A percentile compares a stretch with the other conserved stretches of the same genome.
Evolutionary conservation across 441 rosid genomes (phyloP).

Genomic region (Francoa sonchifolia): DNA sequence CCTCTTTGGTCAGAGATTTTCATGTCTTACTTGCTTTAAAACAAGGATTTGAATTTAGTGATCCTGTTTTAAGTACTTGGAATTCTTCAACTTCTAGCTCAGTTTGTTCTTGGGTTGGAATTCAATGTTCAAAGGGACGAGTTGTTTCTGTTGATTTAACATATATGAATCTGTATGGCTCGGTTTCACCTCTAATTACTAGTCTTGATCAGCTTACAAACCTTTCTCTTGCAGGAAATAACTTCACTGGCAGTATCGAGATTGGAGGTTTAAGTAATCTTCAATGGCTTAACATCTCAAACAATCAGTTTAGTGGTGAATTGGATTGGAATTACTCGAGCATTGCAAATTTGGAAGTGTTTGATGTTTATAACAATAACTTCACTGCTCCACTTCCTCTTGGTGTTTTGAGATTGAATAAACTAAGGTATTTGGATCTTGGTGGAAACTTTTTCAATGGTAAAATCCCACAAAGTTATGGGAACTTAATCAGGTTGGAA

Average conservation of each 20-base stretch:
- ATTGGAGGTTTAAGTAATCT: slow-evolving; percentile 20
- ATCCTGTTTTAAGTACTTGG: slow-evolving; percentile 33
- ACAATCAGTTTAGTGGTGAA: slow-evolving; percentile 32
- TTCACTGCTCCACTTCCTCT: slow-evolving; percentile 27
- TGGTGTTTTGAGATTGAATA: slow-evolving; percentile 22
- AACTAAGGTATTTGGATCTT: slow-evolving; percentile 29
- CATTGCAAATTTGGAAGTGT: slow-evolving; percentile 21
- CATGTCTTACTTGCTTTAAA: slow-evolving; percentile 33
- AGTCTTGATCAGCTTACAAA: slow-evolving; percentile 25
- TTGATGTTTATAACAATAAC: slow-evolving; percentile 36
- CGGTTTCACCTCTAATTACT: slow-evolving; percentile 23
- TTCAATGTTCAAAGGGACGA: slow-evolving; percentile 23
- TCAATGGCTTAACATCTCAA: slow-evolving; percentile 30
- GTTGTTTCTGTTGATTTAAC: slow-evolving; percentile 32
- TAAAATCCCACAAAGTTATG: slow-evolving; percentile 28
- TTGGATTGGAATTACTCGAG: slow-evolving; percentile 31
- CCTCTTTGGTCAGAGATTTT: slow-evolving; percentile 36
- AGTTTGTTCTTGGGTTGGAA: slow-evolving; percentile 33
- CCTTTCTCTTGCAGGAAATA: slow-evolving; percentile 38
- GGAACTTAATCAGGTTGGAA: slow-evolving; percentile 21
- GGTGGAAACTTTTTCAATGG: slow-evolving; percentile 39
- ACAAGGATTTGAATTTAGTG: slow-evolving; percentile 33
- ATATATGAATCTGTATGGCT: slow-evolving; percentile 27
- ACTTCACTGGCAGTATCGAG: slow-evolving; percentile 25
- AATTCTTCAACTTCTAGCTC: slow-evolving; percentile 26